Evolutionary conservation across 164 flowering plant species (phyloP).

Genomic region (Macadamia tetraphylla): DNA sequence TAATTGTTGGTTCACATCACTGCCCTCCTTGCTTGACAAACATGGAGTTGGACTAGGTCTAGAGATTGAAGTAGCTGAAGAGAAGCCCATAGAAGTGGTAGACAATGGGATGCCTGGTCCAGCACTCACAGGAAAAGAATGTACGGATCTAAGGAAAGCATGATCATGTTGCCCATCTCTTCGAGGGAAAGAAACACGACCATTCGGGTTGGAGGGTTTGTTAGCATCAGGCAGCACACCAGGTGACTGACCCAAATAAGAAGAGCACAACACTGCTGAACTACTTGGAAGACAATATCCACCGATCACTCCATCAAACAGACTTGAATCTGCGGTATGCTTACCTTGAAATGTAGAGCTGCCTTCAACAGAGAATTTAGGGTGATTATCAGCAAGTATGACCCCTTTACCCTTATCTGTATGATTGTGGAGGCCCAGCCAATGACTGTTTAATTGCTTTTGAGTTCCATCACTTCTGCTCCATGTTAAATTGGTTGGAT

Average conservation of each 20-base stretch:
- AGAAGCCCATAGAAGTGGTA: conserved; percentile 19
- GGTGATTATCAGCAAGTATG: conserved; percentile 11
- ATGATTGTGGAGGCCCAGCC: conserved; percentile 13
- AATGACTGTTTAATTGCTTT: conserved; percentile 11
- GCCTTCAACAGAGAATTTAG: conserved; percentile 9
- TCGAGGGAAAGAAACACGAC: conserved; percentile 19
- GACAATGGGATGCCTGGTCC: conserved; percentile 17
- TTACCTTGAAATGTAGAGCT: conserved; percentile 15
- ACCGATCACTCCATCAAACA: conserved; percentile 13
- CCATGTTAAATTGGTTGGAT: conserved; percentile 10
- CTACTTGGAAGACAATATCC: conserved; percentile 11
- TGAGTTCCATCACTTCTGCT: conserved; percentile 13
- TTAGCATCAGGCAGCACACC: conserved; percentile 15
- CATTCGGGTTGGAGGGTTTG: conserved; percentile 14
- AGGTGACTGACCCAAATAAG: conserved; percentile 16
- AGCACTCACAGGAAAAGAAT: conserved; percentile 13
- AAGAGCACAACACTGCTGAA: conserved; percentile 9
- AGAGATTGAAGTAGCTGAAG: conserved; percentile 21
- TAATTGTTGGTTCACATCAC: conserved; percentile 19
- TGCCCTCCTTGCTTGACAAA: conserved; percentile 17
- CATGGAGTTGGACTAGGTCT: conserved; percentile 13
- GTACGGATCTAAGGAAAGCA: conserved; percentile 11
- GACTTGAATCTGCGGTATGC: conserved; percentile 14
- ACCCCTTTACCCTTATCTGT: conserved; percentile 21
- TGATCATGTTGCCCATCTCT: conserved; percentile 17